These are phyloP conservation scores for Stromatinia cepivora DNA, from an alignment of 2,329 filamentous ascomycete genomes.

Conservation along the genomic window DNA sequence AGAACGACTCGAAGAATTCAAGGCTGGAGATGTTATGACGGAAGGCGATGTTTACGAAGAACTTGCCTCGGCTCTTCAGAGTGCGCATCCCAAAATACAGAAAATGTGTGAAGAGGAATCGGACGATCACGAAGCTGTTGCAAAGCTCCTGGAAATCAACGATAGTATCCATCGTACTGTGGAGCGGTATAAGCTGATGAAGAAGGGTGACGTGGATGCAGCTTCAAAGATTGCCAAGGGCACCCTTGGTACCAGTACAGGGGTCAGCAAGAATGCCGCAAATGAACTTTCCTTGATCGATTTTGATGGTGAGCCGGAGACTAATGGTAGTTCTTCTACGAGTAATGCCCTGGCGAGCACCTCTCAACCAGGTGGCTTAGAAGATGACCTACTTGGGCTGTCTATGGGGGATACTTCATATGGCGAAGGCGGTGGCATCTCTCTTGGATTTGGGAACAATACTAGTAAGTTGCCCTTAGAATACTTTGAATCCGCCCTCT, in stretches of 20 bases:
- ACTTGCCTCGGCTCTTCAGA: slow-evolving; percentile 83
- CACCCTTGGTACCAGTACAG: slow-evolving; percentile 67
- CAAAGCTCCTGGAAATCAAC: slow-evolving; percentile 94
- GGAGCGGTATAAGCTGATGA: slow-evolving; percentile 91
- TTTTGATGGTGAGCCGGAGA: slow-evolving; percentile 67
- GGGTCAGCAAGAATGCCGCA: slow-evolving; percentile 63
- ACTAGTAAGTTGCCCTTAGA: slow-evolving; percentile 51
- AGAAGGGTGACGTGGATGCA: slow-evolving; percentile 86
- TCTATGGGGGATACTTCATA: slow-evolving; percentile 67
- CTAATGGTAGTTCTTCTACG: slow-evolving; percentile 54
- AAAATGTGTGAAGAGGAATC: slow-evolving; percentile 99
- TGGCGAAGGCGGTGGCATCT: slow-evolving; percentile 77
- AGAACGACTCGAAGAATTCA: slow-evolving; percentile 84
- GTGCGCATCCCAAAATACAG: slow-evolving; percentile 96
- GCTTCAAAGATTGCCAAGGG: slow-evolving; percentile 83
- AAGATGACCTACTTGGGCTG: slow-evolving; percentile 87
- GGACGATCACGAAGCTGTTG: slow-evolving; percentile 92
- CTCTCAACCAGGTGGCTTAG: slow-evolving; percentile 61
- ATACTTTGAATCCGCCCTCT: background rate
- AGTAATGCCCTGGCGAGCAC: slow-evolving; percentile 41
- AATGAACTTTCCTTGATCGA: slow-evolving; percentile 92
- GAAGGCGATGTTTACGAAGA: slow-evolving; percentile 75
- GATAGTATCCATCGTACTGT: slow-evolving; percentile 98
- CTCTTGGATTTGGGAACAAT: slow-evolving; percentile 74
- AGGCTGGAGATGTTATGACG: slow-evolving; percentile 74